Base-by-base conservation (phyloP, 2,329 filamentous ascomycete species). In the Penicillium sp. region DNA sequence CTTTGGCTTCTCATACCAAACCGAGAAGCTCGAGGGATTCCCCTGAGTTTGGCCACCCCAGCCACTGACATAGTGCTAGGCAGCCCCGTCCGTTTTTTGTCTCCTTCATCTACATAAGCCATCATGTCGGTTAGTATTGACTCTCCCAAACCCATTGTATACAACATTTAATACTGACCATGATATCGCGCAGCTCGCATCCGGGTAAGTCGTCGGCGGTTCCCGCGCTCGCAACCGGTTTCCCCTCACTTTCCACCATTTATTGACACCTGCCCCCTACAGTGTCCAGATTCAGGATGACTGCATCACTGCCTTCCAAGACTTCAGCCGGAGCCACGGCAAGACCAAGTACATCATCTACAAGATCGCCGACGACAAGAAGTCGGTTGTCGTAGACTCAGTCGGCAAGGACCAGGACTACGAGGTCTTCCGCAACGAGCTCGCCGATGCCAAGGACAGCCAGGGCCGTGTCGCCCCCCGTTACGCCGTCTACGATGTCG, bases 331-430 rank as follows among this genome's bases (percentile, higher is more conserved):
- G 66, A 73, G 72, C 65, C 70, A 70, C 53, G 68, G 68, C 46
- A 72, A 75, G 65, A 69, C 68, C 62, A 80, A 80, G 70, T 80
- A 71, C 64, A 77, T 80, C 63, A 80, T 80, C 72, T 80, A 74
- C 75, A 80, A 80, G 71, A 77, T 80, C 63, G 67, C 76, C 60
- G 77, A 80, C 62, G 71, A 79, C 67, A 75, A 77, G 73, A 79
- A 76, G 69, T 68, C 76, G 55, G 75, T 80, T 51, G 77, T 79
- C 54, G 69, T 80, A 60, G 78, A 80, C 37, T 74, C 79, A 52
- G 62, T 67, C 46, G 77, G 76, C 54, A 63, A 64, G 25, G 76
- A 80, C 25, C 52, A 67, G 44, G 75, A 80, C 63, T 80, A 79
- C 63, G 77, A 80, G 58, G 69, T 67, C 39, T 80, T 80, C 72